phyloP scores from a whole-genome alignment of 768 basidiomycete genomes.

The Lyophyllum semitale region DNA sequence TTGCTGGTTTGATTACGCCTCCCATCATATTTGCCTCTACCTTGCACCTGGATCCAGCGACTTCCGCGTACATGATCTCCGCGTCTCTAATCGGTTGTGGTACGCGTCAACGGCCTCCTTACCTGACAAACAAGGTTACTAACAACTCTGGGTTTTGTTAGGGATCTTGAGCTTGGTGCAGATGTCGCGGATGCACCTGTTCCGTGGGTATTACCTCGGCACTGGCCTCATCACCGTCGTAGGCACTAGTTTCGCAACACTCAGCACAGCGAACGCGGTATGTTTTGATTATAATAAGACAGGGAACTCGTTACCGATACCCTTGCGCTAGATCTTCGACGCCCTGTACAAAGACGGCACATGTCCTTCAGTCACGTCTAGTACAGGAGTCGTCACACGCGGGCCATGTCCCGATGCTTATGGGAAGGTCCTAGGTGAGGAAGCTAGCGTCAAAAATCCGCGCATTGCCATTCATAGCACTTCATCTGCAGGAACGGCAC shows the following conservation, averaged over 20 bases:
- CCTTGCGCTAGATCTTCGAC: slow-evolving; percentile 57
- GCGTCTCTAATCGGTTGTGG: slow-evolving; percentile 80
- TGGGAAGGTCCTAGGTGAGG: slow-evolving; percentile 70
- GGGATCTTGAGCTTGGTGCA: slow-evolving; percentile 78
- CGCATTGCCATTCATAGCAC: neutral
- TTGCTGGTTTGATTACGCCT: slow-evolving; percentile 80
- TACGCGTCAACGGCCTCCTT: slow-evolving; percentile 30
- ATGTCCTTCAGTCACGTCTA: slow-evolving; percentile 58
- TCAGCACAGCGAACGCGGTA: slow-evolving; percentile 72
- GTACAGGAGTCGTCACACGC: slow-evolving; percentile 61
- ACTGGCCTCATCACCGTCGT: slow-evolving; percentile 84
- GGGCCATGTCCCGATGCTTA: slow-evolving; percentile 78
- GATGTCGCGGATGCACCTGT: slow-evolving; percentile 70
- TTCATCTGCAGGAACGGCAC: slow-evolving; percentile 57
- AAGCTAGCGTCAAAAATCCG: neutral
- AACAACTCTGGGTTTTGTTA: slow-evolving; percentile 23
- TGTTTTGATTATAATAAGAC: slow-evolving; percentile 22
- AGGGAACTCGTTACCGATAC: neutral
- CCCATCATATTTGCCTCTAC: slow-evolving; percentile 78
- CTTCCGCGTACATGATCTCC: slow-evolving; percentile 78
- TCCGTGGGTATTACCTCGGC: slow-evolving; percentile 66
- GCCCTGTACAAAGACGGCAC: slow-evolving; percentile 80
- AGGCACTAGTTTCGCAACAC: slow-evolving; percentile 78
- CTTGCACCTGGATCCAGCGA: slow-evolving; percentile 56
- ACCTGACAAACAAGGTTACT: neutral